phyloP scores from a whole-genome alignment of 768 basidiomycete species.

The Harrya chromipes region DNA sequence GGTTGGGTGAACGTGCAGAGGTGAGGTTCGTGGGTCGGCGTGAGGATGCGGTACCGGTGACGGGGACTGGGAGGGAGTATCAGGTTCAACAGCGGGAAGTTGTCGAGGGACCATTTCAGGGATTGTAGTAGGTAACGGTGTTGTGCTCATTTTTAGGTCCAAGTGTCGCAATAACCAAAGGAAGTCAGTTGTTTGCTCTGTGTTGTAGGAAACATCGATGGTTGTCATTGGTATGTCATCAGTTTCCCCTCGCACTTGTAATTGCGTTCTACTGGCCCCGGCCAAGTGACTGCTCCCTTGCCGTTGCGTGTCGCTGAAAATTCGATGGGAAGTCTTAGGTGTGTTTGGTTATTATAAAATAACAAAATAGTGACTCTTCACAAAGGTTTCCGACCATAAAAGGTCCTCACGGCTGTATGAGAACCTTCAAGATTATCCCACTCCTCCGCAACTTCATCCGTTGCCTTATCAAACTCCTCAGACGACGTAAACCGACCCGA shows the following conservation, averaged over 20 bases:
- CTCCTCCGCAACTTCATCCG: constrained; percentile 21
- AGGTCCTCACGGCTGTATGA: neutral
- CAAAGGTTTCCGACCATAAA: constrained; percentile 16
- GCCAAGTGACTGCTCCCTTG: no score
- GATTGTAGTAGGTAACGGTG: constrained; percentile 28
- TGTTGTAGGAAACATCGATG: no score
- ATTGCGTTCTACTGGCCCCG: no score
- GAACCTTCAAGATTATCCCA: constrained; percentile 24
- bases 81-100: constrained; percentile 60
- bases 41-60: constrained; percentile 73
- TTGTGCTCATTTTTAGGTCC: no score
- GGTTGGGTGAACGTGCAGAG: constrained; percentile 30
- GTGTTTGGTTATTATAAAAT: no score
- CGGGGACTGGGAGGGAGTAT: constrained; percentile 72
- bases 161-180: no score
- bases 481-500: constrained; percentile 12
- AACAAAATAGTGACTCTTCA: neutral
- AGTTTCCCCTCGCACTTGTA: no score
- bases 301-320: no score
- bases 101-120: constrained; percentile 55
- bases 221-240: no score
- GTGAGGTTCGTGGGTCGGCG: constrained; percentile 63
- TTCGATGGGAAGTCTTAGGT: no score
- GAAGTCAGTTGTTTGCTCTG: no score
- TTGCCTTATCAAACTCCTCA: constrained; percentile 17